Conservation (phyloP, 805 yeast genomes). For the Kuraishia hungarica region DNA sequence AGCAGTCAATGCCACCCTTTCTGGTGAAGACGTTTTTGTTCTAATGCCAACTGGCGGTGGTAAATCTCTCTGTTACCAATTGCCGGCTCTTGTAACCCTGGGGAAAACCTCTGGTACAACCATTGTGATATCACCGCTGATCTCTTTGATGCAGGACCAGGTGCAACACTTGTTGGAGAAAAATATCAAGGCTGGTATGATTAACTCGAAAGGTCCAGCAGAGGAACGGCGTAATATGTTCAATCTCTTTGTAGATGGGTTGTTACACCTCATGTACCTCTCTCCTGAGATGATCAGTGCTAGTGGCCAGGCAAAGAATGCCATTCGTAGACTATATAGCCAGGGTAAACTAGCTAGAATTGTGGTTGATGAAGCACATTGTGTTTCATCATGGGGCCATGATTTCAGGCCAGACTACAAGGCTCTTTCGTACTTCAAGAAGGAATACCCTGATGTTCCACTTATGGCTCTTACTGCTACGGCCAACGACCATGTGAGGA, state of each 20-base stretch:
- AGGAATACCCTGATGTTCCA: slow-evolving; percentile 71
- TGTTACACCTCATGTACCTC: slow-evolving; percentile 68
- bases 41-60: slow-evolving; percentile 99
- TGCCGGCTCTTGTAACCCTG: slow-evolving; percentile 76
- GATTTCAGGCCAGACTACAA: slow-evolving; percentile 96
- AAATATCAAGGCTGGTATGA: slow-evolving; percentile 77
- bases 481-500: slow-evolving; percentile 82
- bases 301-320: slow-evolving; percentile 57
- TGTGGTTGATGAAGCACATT: slow-evolving; percentile 96
- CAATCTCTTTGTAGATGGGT: slow-evolving; percentile 53
- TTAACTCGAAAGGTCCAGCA: slow-evolving; percentile 65
- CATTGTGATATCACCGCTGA: slow-evolving; percentile 86
- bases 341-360: slow-evolving; percentile 64
- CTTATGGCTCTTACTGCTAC: slow-evolving; percentile 97
- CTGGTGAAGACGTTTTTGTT: slow-evolving; percentile 85
- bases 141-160: slow-evolving; percentile 97
- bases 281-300: slow-evolving; percentile 93
- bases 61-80: slow-evolving; percentile 88
- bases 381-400: slow-evolving; percentile 98
- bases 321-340: slow-evolving; percentile 48
- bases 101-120: slow-evolving; percentile 82
- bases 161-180: slow-evolving; percentile 67
- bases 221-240: slow-evolving; percentile 58
- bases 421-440: slow-evolving; percentile 64
- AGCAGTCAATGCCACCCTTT: slow-evolving; percentile 69